Evolutionary conservation across 73 alveolate species (phyloP).

Genomic region (Stentor roeselii): DNA sequence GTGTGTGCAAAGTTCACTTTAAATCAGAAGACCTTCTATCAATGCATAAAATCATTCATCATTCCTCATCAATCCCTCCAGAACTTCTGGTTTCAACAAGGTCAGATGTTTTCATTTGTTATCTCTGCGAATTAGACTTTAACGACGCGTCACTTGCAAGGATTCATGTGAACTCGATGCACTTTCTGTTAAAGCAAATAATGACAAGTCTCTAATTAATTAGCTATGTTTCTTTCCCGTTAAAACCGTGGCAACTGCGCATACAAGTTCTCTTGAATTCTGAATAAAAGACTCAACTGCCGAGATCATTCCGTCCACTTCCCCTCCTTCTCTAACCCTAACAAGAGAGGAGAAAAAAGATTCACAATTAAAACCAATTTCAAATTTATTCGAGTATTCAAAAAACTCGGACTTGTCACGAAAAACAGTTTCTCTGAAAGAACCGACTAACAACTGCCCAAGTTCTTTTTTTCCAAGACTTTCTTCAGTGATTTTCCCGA

Average conservation of each 20-base stretch:
- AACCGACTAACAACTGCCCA: background rate
- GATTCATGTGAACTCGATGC: background rate
- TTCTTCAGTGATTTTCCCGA: background rate
- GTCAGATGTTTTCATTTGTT: background rate
- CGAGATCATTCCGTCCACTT: background rate
- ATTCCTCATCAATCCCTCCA: background rate
- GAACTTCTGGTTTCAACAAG: background rate
- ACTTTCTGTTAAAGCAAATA: too few species aligned
- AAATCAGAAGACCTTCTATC: background rate
- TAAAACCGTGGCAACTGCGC: background rate
- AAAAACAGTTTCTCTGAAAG: slow-evolving; percentile 12
- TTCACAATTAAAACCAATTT: background rate
- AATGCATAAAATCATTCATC: background rate
- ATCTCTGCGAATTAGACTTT: background rate
- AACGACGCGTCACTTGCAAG: background rate
- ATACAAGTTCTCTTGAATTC: background rate
- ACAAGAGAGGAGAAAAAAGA: background rate
- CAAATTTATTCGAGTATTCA: slow-evolving; percentile 10
- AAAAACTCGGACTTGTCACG: background rate
- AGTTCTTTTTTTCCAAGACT: background rate
- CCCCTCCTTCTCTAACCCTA: background rate
- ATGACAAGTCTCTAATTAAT: background rate
- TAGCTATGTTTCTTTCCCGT: background rate
- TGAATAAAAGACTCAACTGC: background rate
- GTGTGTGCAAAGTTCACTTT: background rate